A percentile compares a stretch with the other conserved stretches of the same genome.
Conservation (phyloP, 2,329 filamentous ascomycete species). For the Diaporthe helianthi region DNA sequence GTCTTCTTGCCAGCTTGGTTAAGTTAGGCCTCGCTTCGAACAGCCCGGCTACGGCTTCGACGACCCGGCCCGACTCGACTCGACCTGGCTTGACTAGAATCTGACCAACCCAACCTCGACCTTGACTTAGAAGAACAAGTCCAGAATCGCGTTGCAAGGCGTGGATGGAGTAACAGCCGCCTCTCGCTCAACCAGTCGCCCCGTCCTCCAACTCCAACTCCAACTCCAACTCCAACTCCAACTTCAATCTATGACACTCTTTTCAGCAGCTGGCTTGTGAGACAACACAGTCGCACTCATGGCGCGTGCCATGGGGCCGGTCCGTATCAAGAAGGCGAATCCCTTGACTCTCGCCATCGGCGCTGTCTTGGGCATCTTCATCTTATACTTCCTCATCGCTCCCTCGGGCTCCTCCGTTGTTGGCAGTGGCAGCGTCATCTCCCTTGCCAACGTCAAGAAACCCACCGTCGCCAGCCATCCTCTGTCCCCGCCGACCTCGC, state of each 20-base stretch:
- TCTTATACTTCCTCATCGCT: conserved; percentile 68
- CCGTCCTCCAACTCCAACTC: neutral
- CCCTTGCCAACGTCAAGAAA: conserved; percentile 51
- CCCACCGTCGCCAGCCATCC: conserved; percentile 67
- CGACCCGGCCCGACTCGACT: neutral
- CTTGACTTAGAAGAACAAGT: neutral
- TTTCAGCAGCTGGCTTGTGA: conserved; percentile 18
- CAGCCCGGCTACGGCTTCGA: neutral
- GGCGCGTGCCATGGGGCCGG: conserved; percentile 66
- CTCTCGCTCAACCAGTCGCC: too few species aligned
- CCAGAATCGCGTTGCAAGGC: neutral
- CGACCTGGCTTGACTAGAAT: neutral
- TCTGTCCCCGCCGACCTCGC: conserved; percentile 76
- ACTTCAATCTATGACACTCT: conserved; percentile 18
- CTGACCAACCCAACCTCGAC: neutral
- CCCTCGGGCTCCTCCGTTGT: conserved; percentile 56
- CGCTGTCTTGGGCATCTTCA: conserved; percentile 73
- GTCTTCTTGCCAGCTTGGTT: conserved; percentile 3
- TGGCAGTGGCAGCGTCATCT: conserved; percentile 54
- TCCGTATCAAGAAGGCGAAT: conserved; percentile 81
- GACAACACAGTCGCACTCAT: conserved; percentile 45
- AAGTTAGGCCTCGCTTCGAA: neutral
- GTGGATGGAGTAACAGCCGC: conserved; percentile 33
- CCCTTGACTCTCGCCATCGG: conserved; percentile 78
- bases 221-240: too few species aligned